Conservation (phyloP, 331 rosid species). For the Malus hybrid region DNA sequence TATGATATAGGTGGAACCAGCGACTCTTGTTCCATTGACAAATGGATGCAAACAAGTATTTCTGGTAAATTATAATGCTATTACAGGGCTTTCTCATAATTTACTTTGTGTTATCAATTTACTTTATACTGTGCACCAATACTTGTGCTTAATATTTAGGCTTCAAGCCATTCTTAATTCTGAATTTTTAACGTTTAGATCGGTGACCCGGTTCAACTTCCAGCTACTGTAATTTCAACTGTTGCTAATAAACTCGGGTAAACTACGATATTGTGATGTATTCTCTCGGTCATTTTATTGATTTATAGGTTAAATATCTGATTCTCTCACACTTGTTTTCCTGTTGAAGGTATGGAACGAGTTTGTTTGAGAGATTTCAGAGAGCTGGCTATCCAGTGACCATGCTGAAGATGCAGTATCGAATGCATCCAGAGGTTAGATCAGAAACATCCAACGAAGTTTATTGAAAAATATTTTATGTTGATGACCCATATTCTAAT, state of each 20-base stretch:
- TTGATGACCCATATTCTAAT: too few species aligned
- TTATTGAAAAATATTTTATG: background rate
- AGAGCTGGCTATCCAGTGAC: slow-evolving; percentile 83
- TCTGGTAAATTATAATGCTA: slow-evolving; percentile 48
- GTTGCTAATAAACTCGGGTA: slow-evolving; percentile 70
- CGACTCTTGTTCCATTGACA: slow-evolving; percentile 80
- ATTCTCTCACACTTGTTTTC: slow-evolving; percentile 6
- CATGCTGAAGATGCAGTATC: slow-evolving; percentile 92
- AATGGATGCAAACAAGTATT: slow-evolving; percentile 92
- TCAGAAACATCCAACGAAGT: background rate
- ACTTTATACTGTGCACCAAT: background rate
- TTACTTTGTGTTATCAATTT: background rate
- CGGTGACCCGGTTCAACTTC: slow-evolving; percentile 95
- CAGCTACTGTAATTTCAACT: slow-evolving; percentile 89
- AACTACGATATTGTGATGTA: background rate
- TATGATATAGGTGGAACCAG: slow-evolving; percentile 77
- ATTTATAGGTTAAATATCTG: slow-evolving; percentile 5
- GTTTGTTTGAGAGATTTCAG: slow-evolving; percentile 88
- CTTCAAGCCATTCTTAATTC: background rate
- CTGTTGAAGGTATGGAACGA: slow-evolving; percentile 63
- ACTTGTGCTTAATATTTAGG: background rate
- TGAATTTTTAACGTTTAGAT: slow-evolving; percentile 27
- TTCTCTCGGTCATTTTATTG: background rate
- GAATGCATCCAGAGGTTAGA: slow-evolving; percentile 99
- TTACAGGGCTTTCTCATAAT: background rate